Evolutionary conservation across 1,284 basidiomycete genomes (phyloP).

Genomic region (Apiotrichum laibachii): DNA sequence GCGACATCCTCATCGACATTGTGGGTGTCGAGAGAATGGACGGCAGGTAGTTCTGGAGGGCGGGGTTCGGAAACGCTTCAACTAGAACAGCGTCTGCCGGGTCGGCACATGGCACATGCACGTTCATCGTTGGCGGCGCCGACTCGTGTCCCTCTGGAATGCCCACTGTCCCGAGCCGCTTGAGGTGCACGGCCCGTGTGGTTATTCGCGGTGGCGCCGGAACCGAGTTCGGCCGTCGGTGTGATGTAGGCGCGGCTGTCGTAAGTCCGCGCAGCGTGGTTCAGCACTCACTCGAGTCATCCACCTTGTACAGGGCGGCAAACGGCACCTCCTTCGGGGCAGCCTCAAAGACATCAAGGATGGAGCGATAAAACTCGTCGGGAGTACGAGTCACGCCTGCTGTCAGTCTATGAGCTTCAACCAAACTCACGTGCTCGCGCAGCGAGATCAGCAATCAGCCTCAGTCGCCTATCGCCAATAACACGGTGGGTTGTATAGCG

Average conservation of each 20-base stretch:
- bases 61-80: background rate
- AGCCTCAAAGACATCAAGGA: conserved; percentile 35
- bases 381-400: conserved; percentile 37
- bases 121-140: conserved; percentile 18
- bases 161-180: conserved; percentile 35
- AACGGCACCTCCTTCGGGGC: conserved; percentile 43
- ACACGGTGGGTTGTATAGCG: conserved; percentile 39
- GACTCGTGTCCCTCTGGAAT: conserved; percentile 42
- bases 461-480: conserved; percentile 31
- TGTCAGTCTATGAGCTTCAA: background rate
- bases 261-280: too few relatives aligned
- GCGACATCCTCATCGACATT: background rate
- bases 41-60: background rate
- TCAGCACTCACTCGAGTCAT: background rate
- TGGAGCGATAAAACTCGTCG: conserved; percentile 38
- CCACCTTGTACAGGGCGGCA: conserved; percentile 32
- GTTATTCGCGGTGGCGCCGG: background rate
- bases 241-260: background rate
- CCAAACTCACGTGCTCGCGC: conserved; percentile 40
- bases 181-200: background rate
- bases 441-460: conserved; percentile 40
- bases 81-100: background rate
- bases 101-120: background rate
- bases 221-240: too few relatives aligned
- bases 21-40: background rate